Conservation (phyloP, 164 flowering plant genomes). For the Tetracentron sinense region DNA sequence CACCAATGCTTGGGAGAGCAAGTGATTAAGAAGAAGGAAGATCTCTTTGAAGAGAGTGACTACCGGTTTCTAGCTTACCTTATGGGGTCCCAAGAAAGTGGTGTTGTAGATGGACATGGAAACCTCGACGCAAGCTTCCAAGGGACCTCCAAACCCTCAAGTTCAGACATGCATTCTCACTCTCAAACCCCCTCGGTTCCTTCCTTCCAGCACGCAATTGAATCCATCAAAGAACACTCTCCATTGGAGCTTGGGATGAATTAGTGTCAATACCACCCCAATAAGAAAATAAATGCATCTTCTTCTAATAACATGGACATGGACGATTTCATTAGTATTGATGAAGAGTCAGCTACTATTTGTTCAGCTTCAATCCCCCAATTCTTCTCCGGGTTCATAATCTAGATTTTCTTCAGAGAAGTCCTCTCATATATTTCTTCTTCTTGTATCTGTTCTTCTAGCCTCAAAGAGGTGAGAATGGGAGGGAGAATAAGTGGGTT, state of each 20-base stretch:
- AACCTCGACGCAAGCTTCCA: conserved; percentile 6
- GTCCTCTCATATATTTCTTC: no score
- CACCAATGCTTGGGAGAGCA: background rate
- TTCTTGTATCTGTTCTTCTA: no score
- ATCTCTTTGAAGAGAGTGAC: background rate
- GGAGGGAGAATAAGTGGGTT: no score
- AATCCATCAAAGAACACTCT: conserved; percentile 23
- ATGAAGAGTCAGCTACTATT: no score
- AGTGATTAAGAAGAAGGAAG: no score
- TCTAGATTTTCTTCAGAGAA: no score
- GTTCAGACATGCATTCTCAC: conserved; percentile 5
- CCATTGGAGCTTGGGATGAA: conserved; percentile 27
- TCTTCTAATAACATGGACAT: background rate
- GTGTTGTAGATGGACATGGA: background rate
- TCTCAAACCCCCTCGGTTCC: conserved; percentile 11
- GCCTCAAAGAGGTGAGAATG: no score
- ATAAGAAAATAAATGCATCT: conserved; percentile 13
- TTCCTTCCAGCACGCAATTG: conserved; percentile 17
- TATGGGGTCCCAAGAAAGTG: background rate
- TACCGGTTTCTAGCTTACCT: conserved; percentile 2
- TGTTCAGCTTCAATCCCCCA: no score
- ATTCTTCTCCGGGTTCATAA: no score
- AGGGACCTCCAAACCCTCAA: conserved; percentile 12
- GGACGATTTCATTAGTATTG: background rate
- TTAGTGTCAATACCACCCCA: conserved; percentile 14